These are phyloP conservation scores for Hemisphaericaspora lyxosophila DNA, from an alignment of 1,139 yeast genomes.

Conservation along the genomic window DNA sequence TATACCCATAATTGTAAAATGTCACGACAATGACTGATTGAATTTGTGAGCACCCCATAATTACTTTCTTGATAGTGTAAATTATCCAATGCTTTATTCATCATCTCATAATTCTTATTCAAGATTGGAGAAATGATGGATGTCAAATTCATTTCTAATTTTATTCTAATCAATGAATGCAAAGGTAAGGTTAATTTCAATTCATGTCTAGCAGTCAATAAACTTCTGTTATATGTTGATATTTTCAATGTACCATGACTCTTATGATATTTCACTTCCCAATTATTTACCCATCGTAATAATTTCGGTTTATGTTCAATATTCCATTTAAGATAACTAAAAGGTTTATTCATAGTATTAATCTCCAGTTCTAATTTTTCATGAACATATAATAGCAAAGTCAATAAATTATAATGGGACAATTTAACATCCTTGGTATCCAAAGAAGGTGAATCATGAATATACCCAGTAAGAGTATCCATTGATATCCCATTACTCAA, in stretches of 20 bases:
- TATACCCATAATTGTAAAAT: constrained; percentile 69
- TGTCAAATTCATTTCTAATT: constrained; percentile 58
- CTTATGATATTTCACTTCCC: constrained; percentile 62
- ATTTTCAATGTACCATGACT: constrained; percentile 62
- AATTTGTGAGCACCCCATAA: constrained; percentile 57
- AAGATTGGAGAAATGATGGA: constrained; percentile 59
- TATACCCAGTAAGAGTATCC: constrained; percentile 46
- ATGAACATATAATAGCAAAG: constrained; percentile 70
- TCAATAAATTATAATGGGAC: constrained; percentile 58
- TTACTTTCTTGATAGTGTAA: constrained; percentile 40
- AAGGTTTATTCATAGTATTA: constrained; percentile 21
- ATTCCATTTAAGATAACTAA: constrained; percentile 53
- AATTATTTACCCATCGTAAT: constrained; percentile 53
- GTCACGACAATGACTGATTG: constrained; percentile 56
- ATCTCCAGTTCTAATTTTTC: constrained; percentile 63
- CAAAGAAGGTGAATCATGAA: constrained; percentile 19
- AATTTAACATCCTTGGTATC: constrained; percentile 37
- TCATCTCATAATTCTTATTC: constrained; percentile 61
- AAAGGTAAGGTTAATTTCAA: constrained; percentile 65
- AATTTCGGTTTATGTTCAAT: constrained; percentile 57
- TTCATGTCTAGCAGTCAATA: constrained; percentile 52
- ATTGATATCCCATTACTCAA: constrained; percentile 59
- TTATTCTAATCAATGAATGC: constrained; percentile 60
- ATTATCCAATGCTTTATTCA: constrained; percentile 52
- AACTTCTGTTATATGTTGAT: constrained; percentile 49